Conservation (phyloP, 2,329 filamentous ascomycete species). For the Colletotrichum cordylinicola region DNA sequence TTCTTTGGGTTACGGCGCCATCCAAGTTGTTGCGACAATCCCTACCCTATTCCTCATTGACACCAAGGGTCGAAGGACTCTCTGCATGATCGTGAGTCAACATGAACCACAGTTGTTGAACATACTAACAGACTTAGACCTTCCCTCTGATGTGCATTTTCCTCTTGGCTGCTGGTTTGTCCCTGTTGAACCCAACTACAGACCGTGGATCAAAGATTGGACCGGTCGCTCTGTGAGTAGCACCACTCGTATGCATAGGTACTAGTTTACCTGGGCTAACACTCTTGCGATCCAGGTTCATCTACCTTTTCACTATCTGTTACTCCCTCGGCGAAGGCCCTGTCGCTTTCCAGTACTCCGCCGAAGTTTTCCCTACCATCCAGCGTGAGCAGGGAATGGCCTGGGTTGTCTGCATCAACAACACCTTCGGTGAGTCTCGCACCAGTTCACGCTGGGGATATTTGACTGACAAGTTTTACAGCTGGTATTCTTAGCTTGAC, state of each 20-base stretch:
- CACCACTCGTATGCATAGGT: not conserved
- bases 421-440: not conserved
- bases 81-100: not conserved
- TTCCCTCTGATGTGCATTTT: constrained; percentile 66
- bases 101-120: too few species aligned
- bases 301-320: constrained; percentile 48
- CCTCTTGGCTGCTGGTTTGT: constrained; percentile 59
- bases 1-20: constrained; percentile 59
- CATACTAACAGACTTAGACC: constrained; percentile 46
- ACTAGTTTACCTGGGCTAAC: not conserved
- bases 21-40: constrained; percentile 37
- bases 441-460: not conserved
- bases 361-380: constrained; percentile 68
- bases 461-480: not conserved
- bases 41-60: constrained; percentile 59
- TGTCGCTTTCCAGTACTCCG: constrained; percentile 66
- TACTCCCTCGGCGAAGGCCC: constrained; percentile 50
- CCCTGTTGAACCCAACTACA: constrained; percentile 47
- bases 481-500: constrained; percentile 62
- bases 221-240: constrained; percentile 48
- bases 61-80: constrained; percentile 46
- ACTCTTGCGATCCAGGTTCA: constrained; percentile 32
- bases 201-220: constrained; percentile 35
- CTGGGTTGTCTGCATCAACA: constrained; percentile 28
- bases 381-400: constrained; percentile 70